These are phyloP conservation scores for Rosellinia necatrix DNA, from an alignment of 2,329 filamentous ascomycete species.

Conservation along the genomic window DNA sequence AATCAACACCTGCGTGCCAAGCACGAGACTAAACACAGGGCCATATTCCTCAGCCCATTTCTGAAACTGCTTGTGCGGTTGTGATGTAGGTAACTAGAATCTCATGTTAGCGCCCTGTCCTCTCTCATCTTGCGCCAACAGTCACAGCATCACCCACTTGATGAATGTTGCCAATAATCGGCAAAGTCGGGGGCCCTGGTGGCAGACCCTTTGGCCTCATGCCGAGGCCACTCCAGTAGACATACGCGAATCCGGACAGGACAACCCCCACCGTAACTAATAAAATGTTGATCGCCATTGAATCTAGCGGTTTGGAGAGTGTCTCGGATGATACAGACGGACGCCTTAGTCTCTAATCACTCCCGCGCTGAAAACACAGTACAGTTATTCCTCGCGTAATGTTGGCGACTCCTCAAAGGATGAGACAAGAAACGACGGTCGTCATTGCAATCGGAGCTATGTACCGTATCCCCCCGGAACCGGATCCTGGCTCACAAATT, in stretches of 20 bases:
- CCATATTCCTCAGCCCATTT: slow-evolving; percentile 19
- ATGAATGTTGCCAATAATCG: slow-evolving; percentile 14
- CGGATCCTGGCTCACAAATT: too few relatives aligned
- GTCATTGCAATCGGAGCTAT: too few relatives aligned
- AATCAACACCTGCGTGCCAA: slow-evolving; percentile 11
- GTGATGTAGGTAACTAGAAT: background rate
- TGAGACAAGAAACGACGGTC: too few relatives aligned
- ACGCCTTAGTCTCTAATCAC: too few relatives aligned
- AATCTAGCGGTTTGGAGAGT: background rate
- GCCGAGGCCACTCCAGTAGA: background rate
- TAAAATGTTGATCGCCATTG: background rate
- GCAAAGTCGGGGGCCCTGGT: slow-evolving; percentile 11
- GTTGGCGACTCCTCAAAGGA: too few relatives aligned
- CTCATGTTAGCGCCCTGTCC: background rate
- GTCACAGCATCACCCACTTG: background rate
- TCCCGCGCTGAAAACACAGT: too few relatives aligned
- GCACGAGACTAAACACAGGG: slow-evolving; percentile 8
- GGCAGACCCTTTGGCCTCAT: slow-evolving; percentile 4
- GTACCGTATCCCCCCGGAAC: too few relatives aligned
- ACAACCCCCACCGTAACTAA: background rate
- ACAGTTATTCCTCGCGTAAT: too few relatives aligned
- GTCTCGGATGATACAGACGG: background rate
- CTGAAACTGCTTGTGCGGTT: slow-evolving; percentile 8
- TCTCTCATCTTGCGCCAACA: too few relatives aligned
- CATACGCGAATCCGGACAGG: background rate